A percentile compares a stretch with the other conserved stretches of the same genome.
These are phyloP conservation scores for Wickerhamiella vanderwaltii DNA, from an alignment of 805 yeast genomes.

Conservation along the genomic window DNA sequence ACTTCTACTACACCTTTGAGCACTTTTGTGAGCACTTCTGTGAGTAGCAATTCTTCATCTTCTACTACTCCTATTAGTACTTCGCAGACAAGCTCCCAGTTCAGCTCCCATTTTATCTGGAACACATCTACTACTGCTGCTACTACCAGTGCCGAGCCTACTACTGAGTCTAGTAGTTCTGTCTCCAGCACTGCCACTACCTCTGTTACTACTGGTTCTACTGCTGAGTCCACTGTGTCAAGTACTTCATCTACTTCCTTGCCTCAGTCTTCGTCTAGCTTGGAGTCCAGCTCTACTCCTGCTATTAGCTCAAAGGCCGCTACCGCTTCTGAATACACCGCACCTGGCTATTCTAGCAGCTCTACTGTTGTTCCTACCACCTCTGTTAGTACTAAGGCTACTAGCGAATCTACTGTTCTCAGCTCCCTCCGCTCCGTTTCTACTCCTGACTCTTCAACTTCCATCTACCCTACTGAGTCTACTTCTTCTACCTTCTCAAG, in stretches of 20 bases:
- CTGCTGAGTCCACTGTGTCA: background rate
- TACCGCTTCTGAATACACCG: background rate
- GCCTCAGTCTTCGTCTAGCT: background rate
- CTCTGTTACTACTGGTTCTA: background rate
- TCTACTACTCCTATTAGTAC: conserved; percentile 8
- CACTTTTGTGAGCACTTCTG: conserved; percentile 5
- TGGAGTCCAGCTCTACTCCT: background rate
- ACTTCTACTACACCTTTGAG: background rate
- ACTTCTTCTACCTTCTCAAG: too few relatives aligned
- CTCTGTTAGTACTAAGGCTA: too few relatives aligned
- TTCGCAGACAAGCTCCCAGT: too few relatives aligned
- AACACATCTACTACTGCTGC: background rate
- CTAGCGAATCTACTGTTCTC: too few relatives aligned
- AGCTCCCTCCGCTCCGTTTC: too few relatives aligned
- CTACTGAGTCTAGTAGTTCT: conserved; percentile 15
- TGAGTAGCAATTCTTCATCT: conserved; percentile 5
- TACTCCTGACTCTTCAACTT: too few relatives aligned
- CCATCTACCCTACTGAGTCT: too few relatives aligned
- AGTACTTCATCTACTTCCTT: background rate
- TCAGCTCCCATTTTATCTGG: too few relatives aligned
- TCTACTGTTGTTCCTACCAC: too few relatives aligned
- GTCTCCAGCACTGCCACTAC: background rate
- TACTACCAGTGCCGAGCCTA: background rate
- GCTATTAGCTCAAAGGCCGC: background rate
- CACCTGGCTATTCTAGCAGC: too few relatives aligned